phyloP scores from a whole-genome alignment of 2,329 filamentous ascomycete species.

The Clarireedia hainanense region DNA sequence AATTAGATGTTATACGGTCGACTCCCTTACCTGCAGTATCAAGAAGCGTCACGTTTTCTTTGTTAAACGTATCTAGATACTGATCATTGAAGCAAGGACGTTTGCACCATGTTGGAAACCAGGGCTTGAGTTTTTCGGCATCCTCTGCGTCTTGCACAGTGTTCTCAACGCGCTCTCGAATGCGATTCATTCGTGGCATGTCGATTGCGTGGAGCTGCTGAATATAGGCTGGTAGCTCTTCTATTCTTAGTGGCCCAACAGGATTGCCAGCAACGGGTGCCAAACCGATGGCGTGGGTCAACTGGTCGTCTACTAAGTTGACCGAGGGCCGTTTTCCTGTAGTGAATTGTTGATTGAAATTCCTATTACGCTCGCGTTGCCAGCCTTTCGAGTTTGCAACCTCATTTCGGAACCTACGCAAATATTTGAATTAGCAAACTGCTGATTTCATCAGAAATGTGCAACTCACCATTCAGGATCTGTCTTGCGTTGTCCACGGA shows the following conservation, averaged over 20 bases:
- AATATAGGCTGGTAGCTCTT: not conserved
- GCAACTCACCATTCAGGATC: slow-evolving; percentile 30
- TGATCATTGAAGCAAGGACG: slow-evolving; percentile 54
- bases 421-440: not conserved
- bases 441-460: not conserved
- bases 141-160: slow-evolving; percentile 45
- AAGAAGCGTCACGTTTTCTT: slow-evolving; percentile 48
- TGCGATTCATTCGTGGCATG: not conserved
- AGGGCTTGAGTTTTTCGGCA: slow-evolving; percentile 46
- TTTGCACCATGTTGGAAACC: slow-evolving; percentile 57
- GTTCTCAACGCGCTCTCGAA: slow-evolving; percentile 17
- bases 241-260: not conserved
- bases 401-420: not conserved
- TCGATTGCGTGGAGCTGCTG: not conserved
- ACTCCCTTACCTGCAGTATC: slow-evolving; percentile 50
- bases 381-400: slow-evolving; percentile 34
- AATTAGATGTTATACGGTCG: slow-evolving; percentile 36
- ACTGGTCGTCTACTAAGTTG: slow-evolving; percentile 39
- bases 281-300: slow-evolving; percentile 22
- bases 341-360: slow-evolving; percentile 29
- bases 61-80: slow-evolving; percentile 53
- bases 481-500: slow-evolving; percentile 29
- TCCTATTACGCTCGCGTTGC: slow-evolving; percentile 39
- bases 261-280: not conserved
- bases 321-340: not conserved